Base-by-base conservation (phyloP, 371 early-diverging fungal genomes). In the Gilbertella persicaria region DNA sequence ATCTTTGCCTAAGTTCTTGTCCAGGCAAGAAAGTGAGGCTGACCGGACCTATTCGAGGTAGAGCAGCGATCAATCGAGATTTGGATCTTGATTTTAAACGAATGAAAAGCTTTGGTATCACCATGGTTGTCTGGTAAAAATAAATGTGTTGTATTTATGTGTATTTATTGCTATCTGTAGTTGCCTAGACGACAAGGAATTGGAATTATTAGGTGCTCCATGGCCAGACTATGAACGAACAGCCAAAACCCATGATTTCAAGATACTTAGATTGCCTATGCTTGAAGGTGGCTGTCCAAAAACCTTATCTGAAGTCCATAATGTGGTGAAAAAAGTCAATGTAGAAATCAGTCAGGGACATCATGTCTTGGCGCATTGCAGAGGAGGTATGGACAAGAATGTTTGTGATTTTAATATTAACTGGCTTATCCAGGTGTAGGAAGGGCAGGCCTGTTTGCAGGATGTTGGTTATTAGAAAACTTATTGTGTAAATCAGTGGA, bases 21-120 rank as follows among this genome's bases (percentile, higher is more conserved):
- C 92, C 92, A 0, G 92, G 92, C 16, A 91, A 92, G 59, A 90
- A 92, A 57, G 90, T 92, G 2, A 79, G 92, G 24, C 61, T 92
- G 20, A 79, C 81, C 23, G 90, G 91, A 0, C 88, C 89, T n/a
- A 84, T 87, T 20, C 78, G 80, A 60, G 91, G 91, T 7, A 68
- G 91, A 55, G 87, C 90, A 26, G 71, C 81, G 43, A 88, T 91
- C 56, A 81, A 86, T 40, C 74, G 92, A 17, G 89, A 89, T 66
- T 61, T 92, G 9, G 82, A 85, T 51, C 44, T 78, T 24, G 92
- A 92, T 68, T 88, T 92, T 66, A 70, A 69, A 47, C 67, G 90
- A 13, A 74, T 92, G 51, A 64, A 69, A 25, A 58, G 68, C 12
- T 75, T 85, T 48, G 83, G 79, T 43, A 80, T 91, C 40, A 80